phyloP scores from a whole-genome alignment of 495 filamentous ascomycete genomes.

The Penicillium herquei region DNA sequence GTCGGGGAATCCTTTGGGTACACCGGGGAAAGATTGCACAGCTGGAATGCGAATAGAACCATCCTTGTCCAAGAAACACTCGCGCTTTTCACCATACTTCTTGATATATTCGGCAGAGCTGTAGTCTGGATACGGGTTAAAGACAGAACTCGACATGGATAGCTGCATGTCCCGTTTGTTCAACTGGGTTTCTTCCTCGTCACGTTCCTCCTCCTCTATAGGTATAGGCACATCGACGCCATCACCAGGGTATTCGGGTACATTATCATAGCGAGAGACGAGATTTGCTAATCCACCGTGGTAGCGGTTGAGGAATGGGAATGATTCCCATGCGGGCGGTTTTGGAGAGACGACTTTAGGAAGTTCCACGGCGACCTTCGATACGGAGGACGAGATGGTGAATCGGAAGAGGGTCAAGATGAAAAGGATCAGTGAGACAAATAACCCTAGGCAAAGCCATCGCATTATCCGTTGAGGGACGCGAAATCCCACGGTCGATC shows the following conservation, averaged over 20 bases:
- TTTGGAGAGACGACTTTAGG: constrained; percentile 48
- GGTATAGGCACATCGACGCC: constrained; percentile 27
- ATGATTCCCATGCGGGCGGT: constrained; percentile 77
- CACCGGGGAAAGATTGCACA: constrained; percentile 68
- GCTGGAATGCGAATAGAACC: constrained; percentile 61
- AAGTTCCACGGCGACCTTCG: constrained; percentile 55
- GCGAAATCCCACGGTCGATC: constrained; percentile 45
- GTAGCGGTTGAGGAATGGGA: constrained; percentile 78
- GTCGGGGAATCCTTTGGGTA: constrained; percentile 78
- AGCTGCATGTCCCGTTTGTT: constrained; percentile 23
- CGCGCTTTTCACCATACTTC: constrained; percentile 61
- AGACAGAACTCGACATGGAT: constrained; percentile 53
- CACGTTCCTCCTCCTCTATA: constrained; percentile 7
- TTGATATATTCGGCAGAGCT: constrained; percentile 54
- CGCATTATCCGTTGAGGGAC: constrained; percentile 62
- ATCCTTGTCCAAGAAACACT: constrained; percentile 73
- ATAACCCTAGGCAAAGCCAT: constrained; percentile 69
- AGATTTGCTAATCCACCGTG: constrained; percentile 76
- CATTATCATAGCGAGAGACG: constrained; percentile 57
- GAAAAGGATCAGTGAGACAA: constrained; percentile 67
- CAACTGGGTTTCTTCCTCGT: constrained; percentile 24
- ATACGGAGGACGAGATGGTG: constrained; percentile 61
- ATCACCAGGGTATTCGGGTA: constrained; percentile 73
- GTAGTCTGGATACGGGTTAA: constrained; percentile 69
- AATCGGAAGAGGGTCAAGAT: constrained; percentile 68